These are phyloP conservation scores for Salix suchowensis DNA, from an alignment of 345 rosid genomes.

Conservation along the genomic window DNA sequence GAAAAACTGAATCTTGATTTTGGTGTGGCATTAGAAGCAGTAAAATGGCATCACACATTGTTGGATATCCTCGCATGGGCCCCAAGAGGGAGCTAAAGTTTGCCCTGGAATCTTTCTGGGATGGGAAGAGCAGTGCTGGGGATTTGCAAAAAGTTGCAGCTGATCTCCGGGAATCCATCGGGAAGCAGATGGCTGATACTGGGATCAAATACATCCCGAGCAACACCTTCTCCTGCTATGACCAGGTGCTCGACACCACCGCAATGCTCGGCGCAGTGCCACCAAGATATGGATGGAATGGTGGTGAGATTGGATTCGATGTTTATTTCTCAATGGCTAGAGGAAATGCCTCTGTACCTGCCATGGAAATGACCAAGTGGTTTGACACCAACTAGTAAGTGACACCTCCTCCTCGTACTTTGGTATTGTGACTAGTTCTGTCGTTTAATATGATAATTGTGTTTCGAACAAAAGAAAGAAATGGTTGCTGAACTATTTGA, in stretches of 20 bases:
- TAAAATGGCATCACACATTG: constrained; percentile 90
- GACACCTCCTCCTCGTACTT: neutral
- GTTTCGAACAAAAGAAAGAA: neutral
- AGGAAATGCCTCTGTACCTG: constrained; percentile 94
- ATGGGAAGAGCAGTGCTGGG: constrained; percentile 81
- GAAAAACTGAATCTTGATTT: constrained; percentile 19
- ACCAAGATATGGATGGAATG: constrained; percentile 67
- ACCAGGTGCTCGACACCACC: constrained; percentile 86
- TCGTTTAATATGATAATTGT: neutral
- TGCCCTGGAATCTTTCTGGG: constrained; percentile 99
- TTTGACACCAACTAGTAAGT: constrained; percentile 99
- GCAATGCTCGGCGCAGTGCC: constrained; percentile 98
- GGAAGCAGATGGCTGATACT: constrained; percentile 87
- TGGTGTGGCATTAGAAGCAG: constrained; percentile 13
- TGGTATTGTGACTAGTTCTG: neutral
- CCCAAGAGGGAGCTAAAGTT: constrained; percentile 98
- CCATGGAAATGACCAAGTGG: constrained; percentile 99
- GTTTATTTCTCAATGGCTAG: constrained; percentile 95
- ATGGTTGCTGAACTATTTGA: neutral
- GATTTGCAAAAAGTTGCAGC: constrained; percentile 81
- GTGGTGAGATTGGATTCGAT: constrained; percentile 83
- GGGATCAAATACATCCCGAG: constrained; percentile 92
- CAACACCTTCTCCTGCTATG: constrained; percentile 92
- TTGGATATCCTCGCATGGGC: constrained; percentile 99
- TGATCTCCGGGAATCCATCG: constrained; percentile 66